Percentiles rank a stretch among this genome's conserved stretches.
Evolutionary conservation across 768 basidiomycete genomes (phyloP).

Genomic region (Naganishia onofrii): DNA sequence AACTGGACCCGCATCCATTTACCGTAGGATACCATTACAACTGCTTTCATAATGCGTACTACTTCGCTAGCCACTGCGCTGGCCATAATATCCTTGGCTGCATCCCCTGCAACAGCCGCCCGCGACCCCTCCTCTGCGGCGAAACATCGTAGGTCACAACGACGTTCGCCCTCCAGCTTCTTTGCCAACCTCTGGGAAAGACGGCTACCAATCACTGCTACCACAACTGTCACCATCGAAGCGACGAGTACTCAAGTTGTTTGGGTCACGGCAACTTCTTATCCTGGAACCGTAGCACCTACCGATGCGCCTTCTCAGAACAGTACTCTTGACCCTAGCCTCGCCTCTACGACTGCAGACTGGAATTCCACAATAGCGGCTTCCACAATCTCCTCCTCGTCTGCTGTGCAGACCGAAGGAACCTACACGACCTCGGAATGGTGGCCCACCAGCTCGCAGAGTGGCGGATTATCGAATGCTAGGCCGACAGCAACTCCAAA

Average conservation of each 20-base stretch:
- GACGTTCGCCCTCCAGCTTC: constrained; percentile 21
- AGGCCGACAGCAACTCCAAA: constrained; percentile 2
- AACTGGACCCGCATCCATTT: neutral
- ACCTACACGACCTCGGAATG: constrained; percentile 16
- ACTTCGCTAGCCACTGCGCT: neutral
- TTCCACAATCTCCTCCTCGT: neutral
- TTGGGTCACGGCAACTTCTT: constrained; percentile 36
- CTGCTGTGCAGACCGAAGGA: constrained; percentile 6
- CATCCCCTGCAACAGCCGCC: neutral
- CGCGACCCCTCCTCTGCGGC: neutral
- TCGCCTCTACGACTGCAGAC: neutral
- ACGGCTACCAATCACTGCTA: constrained; percentile 47
- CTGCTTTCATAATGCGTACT: neutral
- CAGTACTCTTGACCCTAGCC: neutral
- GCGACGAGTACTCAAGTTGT: constrained; percentile 44
- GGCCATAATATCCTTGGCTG: neutral
- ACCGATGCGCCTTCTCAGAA: neutral
- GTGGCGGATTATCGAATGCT: neutral
- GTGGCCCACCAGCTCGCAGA: neutral
- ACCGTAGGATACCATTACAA: neutral
- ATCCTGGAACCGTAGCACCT: neutral
- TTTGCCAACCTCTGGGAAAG: constrained; percentile 25
- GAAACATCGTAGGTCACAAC: neutral
- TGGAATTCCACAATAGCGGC: neutral
- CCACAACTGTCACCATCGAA: constrained; percentile 44